Conservation (phyloP, 495 filamentous ascomycete genomes). For the Hypoxylon cercidicola region DNA sequence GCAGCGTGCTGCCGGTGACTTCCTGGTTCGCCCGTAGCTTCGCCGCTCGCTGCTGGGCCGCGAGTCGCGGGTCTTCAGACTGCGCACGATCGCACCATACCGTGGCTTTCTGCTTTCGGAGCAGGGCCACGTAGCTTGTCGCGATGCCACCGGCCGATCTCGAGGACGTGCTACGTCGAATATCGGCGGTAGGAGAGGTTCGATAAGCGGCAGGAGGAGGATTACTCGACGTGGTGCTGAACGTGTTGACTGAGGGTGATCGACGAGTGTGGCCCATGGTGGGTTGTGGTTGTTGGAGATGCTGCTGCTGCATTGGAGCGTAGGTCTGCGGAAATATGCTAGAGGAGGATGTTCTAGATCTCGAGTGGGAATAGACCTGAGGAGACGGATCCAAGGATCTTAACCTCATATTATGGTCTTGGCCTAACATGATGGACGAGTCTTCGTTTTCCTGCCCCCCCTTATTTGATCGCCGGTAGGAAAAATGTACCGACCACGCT, state of each 20-base stretch:
- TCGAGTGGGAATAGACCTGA: constrained; percentile 58
- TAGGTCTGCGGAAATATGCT: constrained; percentile 61
- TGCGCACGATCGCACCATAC: constrained; percentile 98
- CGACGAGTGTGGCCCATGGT: constrained; percentile 64
- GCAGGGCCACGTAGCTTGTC: constrained; percentile 87
- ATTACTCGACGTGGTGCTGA: constrained; percentile 72
- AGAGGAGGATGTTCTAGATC: constrained; percentile 70
- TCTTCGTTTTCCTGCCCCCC: constrained; percentile 21
- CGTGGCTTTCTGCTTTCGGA: constrained; percentile 95
- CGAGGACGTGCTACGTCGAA: constrained; percentile 78
- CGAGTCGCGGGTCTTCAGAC: constrained; percentile 85
- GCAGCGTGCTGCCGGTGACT: constrained; percentile 67
- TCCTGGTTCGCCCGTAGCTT: constrained; percentile 86
- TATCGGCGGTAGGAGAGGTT: constrained; percentile 64
- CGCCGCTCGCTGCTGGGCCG: constrained; percentile 81
- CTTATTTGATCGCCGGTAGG: constrained; percentile 18
- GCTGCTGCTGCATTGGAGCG: constrained; percentile 42
- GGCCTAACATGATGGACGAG: constrained; percentile 40
- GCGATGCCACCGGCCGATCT: constrained; percentile 71
- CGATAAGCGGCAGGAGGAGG: constrained; percentile 59
- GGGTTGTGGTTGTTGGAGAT: constrained; percentile 54
- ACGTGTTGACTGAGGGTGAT: constrained; percentile 77
- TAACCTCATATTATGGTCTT: constrained; percentile 44
- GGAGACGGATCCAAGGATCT: constrained; percentile 51
- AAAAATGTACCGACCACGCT: constrained; percentile 34